Evolutionary conservation across 1,139 yeast species (phyloP).

Genomic region (Taphrina confusa): DNA sequence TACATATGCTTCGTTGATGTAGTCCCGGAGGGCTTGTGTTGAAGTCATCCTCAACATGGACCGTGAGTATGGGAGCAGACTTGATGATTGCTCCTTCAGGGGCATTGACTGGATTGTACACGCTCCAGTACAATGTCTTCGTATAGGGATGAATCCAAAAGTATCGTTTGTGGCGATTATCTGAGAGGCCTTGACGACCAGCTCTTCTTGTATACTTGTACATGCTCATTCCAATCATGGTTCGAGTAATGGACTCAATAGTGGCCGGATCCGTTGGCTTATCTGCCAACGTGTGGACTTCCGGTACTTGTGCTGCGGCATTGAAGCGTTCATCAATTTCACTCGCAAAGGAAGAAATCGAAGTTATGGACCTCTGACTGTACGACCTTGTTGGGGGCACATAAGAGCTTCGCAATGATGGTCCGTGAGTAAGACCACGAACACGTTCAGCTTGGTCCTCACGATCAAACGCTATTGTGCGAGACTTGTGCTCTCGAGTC

Average conservation of each 20-base stretch:
- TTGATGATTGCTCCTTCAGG: conserved; percentile 61
- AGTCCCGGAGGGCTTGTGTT: conserved; percentile 90
- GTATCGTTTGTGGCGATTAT: conserved; percentile 82
- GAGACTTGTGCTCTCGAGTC: background rate
- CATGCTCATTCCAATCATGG: conserved; percentile 87
- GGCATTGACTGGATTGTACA: conserved; percentile 68
- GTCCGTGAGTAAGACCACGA: background rate
- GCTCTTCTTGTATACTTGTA: conserved; percentile 72
- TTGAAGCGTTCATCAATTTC: conserved; percentile 17
- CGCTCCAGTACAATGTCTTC: conserved; percentile 86
- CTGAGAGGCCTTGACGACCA: conserved; percentile 53
- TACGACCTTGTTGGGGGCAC: conserved; percentile 18
- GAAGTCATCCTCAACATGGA: conserved; percentile 77
- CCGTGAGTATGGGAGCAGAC: conserved; percentile 78
- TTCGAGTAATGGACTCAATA: conserved; percentile 86
- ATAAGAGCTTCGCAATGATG: background rate
- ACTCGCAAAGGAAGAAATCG: conserved; percentile 30
- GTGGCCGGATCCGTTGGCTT: conserved; percentile 46
- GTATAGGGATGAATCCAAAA: conserved; percentile 98
- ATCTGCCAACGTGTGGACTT: background rate
- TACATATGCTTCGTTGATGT: conserved; percentile 78
- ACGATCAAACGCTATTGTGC: background rate
- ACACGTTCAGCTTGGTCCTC: background rate
- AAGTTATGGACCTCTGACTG: conserved; percentile 19
- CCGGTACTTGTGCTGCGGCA: background rate